Evolutionary conservation across 306 rosid species (phyloP).

Genomic region (Canavalia ensiformis): DNA sequence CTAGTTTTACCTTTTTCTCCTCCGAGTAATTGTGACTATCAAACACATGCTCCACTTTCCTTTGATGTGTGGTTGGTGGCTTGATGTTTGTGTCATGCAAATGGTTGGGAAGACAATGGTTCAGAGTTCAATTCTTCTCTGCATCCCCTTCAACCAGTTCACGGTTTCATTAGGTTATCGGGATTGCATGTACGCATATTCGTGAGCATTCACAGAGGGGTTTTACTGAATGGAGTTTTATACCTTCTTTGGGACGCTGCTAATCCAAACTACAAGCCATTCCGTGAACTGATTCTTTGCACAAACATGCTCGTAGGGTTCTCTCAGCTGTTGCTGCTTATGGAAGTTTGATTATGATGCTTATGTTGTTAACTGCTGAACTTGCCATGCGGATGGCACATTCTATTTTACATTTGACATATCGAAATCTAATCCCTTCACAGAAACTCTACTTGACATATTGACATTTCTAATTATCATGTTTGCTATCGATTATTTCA

Average conservation of each 20-base stretch:
- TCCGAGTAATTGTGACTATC: too few species aligned
- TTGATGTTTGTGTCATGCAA: constrained; percentile 92
- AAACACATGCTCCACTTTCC: constrained; percentile 56
- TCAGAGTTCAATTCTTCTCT: constrained; percentile 92
- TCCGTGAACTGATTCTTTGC: constrained; percentile 98
- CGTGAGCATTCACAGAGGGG: constrained; percentile 99
- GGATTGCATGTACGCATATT: constrained; percentile 99
- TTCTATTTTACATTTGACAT: constrained; percentile 95
- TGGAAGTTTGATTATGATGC: constrained; percentile 99
- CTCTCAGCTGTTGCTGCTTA: constrained; percentile 92
- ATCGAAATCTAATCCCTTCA: constrained; percentile 97
- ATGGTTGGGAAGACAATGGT: constrained; percentile 98
- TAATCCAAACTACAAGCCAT: constrained; percentile 98
- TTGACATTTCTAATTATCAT: constrained; percentile 97
- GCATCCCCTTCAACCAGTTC: constrained; percentile 97
- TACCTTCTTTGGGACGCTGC: constrained; percentile 99
- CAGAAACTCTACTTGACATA: constrained; percentile 98
- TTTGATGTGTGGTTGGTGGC: constrained; percentile 99
- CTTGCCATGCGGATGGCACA: constrained; percentile 97
- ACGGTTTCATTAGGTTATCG: constrained; percentile 97
- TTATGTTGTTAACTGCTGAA: constrained; percentile 93
- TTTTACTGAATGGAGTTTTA: constrained; percentile 94
- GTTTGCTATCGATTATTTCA: constrained; percentile 97
- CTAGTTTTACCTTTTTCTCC: too few species aligned
- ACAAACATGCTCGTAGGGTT: constrained; percentile 99